A percentile compares a stretch with the other conserved stretches of the same genome.
Conservation (phyloP, 2,329 filamentous ascomycete species). For the Trichoderma brevicompactum region DNA sequence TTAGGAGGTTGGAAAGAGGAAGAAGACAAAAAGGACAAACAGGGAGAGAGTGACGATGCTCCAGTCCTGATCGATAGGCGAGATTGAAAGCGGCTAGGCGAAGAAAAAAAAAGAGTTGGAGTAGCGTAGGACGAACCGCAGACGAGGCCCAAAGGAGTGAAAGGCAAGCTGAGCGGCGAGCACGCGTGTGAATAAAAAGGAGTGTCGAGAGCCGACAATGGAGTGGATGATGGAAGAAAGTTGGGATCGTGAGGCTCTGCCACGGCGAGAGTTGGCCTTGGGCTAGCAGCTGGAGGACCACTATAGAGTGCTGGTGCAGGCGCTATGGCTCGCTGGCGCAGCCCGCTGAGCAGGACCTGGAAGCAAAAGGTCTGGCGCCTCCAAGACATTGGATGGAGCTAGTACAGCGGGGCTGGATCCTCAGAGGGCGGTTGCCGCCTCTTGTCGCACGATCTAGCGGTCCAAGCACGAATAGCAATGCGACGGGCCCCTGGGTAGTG, state of each 20-base stretch:
- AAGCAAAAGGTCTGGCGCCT: no score
- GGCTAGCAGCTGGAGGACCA: not conserved
- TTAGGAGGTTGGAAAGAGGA: not conserved
- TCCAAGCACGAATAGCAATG: no score
- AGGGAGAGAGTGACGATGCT: slow-evolving; percentile 6
- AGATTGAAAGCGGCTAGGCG: not conserved
- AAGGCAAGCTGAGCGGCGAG: slow-evolving; percentile 10
- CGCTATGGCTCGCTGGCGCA: no score
- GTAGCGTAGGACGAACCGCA: not conserved
- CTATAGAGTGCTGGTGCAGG: no score
- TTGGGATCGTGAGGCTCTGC: slow-evolving; percentile 18
- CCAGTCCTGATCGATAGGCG: slow-evolving; percentile 9
- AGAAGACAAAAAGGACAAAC: not conserved
- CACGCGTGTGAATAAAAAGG: slow-evolving; percentile 2
- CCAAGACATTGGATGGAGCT: not conserved
- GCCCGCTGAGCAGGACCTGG: no score
- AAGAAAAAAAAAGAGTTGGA: not conserved
- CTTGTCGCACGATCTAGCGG: slow-evolving; percentile 5
- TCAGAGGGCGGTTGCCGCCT: not conserved
- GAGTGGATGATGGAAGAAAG: slow-evolving; percentile 6
- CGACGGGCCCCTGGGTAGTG: no score
- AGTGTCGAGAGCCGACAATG: slow-evolving; percentile 1
- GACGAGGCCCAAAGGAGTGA: slow-evolving; percentile 19
- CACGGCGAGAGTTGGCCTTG: not conserved
- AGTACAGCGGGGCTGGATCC: not conserved